Evolutionary conservation across 768 basidiomycete species (phyloP), one percentile per base, ranked within the genome.

Genomic region (Suillus occidentalis): DNA sequence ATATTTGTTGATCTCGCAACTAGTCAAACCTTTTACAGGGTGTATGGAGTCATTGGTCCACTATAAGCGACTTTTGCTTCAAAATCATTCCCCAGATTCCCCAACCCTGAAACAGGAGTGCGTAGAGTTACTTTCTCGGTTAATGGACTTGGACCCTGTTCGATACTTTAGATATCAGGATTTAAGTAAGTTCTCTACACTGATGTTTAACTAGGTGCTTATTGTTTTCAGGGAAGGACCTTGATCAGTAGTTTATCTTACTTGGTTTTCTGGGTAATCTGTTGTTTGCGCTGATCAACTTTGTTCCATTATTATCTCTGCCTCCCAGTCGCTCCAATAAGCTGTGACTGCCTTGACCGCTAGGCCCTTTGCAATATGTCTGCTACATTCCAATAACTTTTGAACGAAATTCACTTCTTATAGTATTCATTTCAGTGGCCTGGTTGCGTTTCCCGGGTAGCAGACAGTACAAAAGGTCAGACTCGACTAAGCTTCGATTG

Each of bases 11-110:
- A 62, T 56, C 40, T 62, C 50, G 3, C 14, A 28, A 20, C 42
- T 40, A 25, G 25, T 62, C 56, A 62, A 50, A 34, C 25, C 7
- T 20, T 3, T 39, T 2, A 20, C 66, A 97, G 96, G 96, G 96
- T 97, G 95, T 72, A 88, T 98, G 84, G 95, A 97, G 71, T 93
- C 94, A 0, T 82, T 97, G 43, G 88, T 95, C 1, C 85, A 92
- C 70, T 97, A 97, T 78, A 89, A 89, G 72, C 82, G 80, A 34
- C 76, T 94, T n/a, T 76, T 94, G 34, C 65, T 91, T n/a, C 77
- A 75, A 61, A 81, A 85, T 39, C 79, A 85, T 67, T 62, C 77
- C 3, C 68, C 74, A 12, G 66, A 79, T 28, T 76, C 79, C n/a
- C 75, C 70, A n/a, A 72, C 70, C n/a, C 68, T 86, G 65, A 76